These are phyloP conservation scores for Arthrobotrys iridis DNA, from an alignment of 2,329 filamentous ascomycete species.

Conservation along the genomic window DNA sequence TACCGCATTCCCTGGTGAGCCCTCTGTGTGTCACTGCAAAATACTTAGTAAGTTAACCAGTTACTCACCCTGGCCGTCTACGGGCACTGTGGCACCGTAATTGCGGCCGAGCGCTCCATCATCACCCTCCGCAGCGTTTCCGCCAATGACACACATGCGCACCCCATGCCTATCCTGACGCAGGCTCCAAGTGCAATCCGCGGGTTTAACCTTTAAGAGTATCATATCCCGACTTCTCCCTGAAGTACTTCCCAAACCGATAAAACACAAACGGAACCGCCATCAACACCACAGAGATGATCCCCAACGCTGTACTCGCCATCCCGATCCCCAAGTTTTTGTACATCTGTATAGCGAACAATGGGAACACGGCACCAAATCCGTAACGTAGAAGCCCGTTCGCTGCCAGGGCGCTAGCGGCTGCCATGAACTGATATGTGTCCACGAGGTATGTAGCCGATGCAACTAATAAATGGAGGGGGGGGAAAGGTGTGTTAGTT, in stretches of 20 bases:
- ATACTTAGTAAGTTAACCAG: neutral
- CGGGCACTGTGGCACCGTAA: neutral
- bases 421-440: conserved; percentile 67
- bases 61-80: neutral
- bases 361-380: conserved; percentile 69
- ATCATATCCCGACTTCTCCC: conserved; percentile 51
- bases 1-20: conserved; percentile 32
- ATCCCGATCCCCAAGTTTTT: conserved; percentile 62
- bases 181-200: neutral
- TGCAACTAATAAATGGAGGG: conserved; percentile 20
- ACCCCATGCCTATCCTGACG: neutral
- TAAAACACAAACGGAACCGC: conserved; percentile 68
- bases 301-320: conserved; percentile 63
- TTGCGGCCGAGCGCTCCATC: neutral
- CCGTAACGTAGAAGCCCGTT: conserved; percentile 70
- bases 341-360: conserved; percentile 70
- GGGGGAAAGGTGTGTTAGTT: neutral
- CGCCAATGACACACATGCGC: neutral
- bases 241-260: conserved; percentile 64
- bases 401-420: conserved; percentile 70
- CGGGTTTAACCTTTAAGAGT: conserved; percentile 29
- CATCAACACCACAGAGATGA: conserved; percentile 65
- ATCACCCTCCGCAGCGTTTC: neutral
- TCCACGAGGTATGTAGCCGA: conserved; percentile 67
- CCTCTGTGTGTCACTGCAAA: neutral